Base-by-base conservation (phyloP, 2,329 filamentous ascomycete genomes). In the Myriosclerotinia curreyana region DNA sequence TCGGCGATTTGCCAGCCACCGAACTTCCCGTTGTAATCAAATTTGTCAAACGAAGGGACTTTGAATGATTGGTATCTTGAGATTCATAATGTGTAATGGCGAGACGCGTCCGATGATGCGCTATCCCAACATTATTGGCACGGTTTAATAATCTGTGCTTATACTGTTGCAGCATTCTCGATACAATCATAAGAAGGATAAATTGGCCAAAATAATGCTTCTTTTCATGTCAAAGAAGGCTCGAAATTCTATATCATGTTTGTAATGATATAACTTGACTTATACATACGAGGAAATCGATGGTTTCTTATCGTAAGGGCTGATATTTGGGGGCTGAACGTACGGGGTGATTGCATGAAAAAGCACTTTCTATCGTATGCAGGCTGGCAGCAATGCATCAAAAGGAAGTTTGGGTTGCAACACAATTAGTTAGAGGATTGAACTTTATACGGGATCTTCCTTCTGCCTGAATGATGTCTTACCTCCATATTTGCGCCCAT, bases 401-500 rank as follows among this genome's bases (percentile, higher is more conserved):
- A 46, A 34, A 22, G 7, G 25, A 42, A 5, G 20, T n/a, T 31
- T 17, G 12, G 1, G 2, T 22, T 46, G 54, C 54, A 34, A 46
- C 12, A 9, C 20, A 31, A 56, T 44, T 44, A n/a, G 20, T 56
- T 56, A 11, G 17, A 58, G 28, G 28, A 48, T 12, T 15, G 15
- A 40, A 25, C 28, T 25, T 22, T 28, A 55, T 31, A 55, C 28
- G 36, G 36, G 38, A 14, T 7, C 25, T 22, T 36, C 25, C 28
- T 58, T 36, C 20, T 58, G 40, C 20, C 42, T 58, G 5, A 58
- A 58, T 58, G 40, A 58, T 34, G 22, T 58, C 54, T 58, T 58
- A 22, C 42, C 25, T 56, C 53, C 11, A 38, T 28, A 14, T 42
- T 40, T 55, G 52, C 36, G 40, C 54, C 54, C 28, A 48, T 48